Base-by-base conservation (phyloP, 163 green algal species). In the Scenedesmus sp. region DNA sequence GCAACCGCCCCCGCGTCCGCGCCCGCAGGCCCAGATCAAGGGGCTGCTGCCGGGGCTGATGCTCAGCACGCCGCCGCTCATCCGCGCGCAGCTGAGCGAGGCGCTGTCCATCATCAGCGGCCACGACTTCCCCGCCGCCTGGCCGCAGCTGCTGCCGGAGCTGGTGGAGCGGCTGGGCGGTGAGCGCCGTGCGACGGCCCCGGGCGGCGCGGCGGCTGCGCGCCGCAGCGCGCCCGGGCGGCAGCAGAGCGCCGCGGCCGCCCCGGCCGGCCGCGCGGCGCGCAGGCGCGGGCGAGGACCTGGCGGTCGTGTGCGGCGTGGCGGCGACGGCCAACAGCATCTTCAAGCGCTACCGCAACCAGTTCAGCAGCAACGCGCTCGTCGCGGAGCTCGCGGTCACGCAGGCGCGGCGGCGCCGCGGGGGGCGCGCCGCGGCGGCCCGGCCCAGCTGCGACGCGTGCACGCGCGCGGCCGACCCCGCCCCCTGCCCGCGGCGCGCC, bases 81-180 rank as follows among this genome's bases (percentile, higher is more conserved):
- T 99, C 33, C 88, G 95, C 33, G 74, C 87, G 15, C 96, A 99
- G 91, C 87, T 99, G 14, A 94, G 87, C 60, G 96, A 99, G 72
- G 96, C 95, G 6, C 88, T 99, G 20, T 87, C 91, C 24, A 94
- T 99, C 81, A 96, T 99, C 84, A 94, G 89, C 77, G 53, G 50
- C 3, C 85, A 94, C 53, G 96, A 99, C 85, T 99, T 99, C 81
- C 96, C 96, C 5, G 63, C 77, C 3, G 80, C 80, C 31, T 98
- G 96, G 96, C 87, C 85, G 17, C 83, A 75, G 50, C 88, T 99
- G 74, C 88, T 99, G 63, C 95, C 96, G 4, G 90, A 97, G 83
- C 91, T 99, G 18, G 87, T 97, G 26, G 65, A 89, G 36, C 86
- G 93, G 53, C 84, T 99, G 10, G 75, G 79, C 29, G 70, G 70